A percentile compares a stretch with the other conserved stretches of the same genome.
Evolutionary conservation across 768 basidiomycete species (phyloP).

Genomic region (Pulveroboletus sp.): DNA sequence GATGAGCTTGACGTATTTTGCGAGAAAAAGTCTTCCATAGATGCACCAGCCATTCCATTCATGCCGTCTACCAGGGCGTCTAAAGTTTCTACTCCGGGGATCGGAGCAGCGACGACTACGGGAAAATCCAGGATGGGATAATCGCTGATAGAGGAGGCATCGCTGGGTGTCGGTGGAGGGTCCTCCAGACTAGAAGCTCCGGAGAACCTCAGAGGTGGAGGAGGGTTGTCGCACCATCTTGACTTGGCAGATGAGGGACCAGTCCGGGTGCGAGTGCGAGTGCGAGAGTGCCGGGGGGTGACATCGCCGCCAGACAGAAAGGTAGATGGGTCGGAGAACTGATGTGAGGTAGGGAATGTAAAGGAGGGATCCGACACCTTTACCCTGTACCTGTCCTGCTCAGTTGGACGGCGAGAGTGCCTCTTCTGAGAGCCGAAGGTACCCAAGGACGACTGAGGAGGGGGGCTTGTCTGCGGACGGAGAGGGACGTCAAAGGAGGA

Average conservation of each 20-base stretch:
- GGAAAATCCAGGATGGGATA: conserved; percentile 44
- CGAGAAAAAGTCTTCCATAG: conserved; percentile 50
- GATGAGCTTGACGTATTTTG: conserved; percentile 42
- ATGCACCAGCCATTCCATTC: conserved; percentile 79
- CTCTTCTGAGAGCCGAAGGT: conserved; percentile 13
- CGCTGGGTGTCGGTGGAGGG: conserved; percentile 65
- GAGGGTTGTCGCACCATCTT: conserved; percentile 40
- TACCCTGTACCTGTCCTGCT: conserved; percentile 25
- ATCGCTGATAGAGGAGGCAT: conserved; percentile 29
- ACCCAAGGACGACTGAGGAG: conserved; percentile 26
- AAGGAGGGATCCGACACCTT: conserved; percentile 25
- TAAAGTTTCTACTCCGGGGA: conserved; percentile 79
- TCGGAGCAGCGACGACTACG: conserved; percentile 70
- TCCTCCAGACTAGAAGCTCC: conserved; percentile 71
- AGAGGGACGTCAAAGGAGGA: conserved; percentile 48
- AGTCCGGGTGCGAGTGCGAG: conserved; percentile 54
- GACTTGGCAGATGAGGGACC: conserved; percentile 47
- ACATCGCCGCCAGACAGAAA: conserved; percentile 24
- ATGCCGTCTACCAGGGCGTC: conserved; percentile 87
- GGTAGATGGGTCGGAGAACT: conserved; percentile 24
- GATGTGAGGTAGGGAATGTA: conserved; percentile 25
- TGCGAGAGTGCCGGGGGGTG: conserved; percentile 40
- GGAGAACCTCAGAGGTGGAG: conserved; percentile 57
- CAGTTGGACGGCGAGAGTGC: conserved; percentile 22
- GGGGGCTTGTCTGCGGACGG: conserved; percentile 35